phyloP scores from a whole-genome alignment of 192 early-diverging fungal species.

The Backusella tuberculispora region DNA sequence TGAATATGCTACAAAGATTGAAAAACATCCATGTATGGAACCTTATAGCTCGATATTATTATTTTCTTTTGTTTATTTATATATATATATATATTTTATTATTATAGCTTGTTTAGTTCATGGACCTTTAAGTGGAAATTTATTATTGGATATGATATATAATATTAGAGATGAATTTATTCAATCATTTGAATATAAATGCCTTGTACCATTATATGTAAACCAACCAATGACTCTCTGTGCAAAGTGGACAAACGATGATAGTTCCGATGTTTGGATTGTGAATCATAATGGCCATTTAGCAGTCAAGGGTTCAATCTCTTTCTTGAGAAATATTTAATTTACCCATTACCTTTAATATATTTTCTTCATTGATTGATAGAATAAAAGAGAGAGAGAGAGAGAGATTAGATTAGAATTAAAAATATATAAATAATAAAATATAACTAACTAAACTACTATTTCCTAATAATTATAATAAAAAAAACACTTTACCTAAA shows the following conservation, averaged over 20 bases:
- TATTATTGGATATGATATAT: conserved; percentile 2
- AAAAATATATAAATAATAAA: neutral
- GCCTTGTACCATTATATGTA: conserved; percentile 21
- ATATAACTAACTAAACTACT: neutral
- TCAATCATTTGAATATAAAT: conserved; percentile 15
- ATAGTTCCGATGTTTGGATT: conserved; percentile 19
- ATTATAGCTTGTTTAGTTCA: conserved; percentile 16
- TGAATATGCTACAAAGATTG: conserved; percentile 18
- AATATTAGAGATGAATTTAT: neutral
- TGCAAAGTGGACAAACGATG: neutral
- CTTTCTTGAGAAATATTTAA: neutral
- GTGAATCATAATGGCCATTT: conserved; percentile 16
- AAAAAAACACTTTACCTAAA: neutral
- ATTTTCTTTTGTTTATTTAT: neutral
- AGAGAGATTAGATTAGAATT: too few relatives aligned
- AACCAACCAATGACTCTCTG: conserved; percentile 1
- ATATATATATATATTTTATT: neutral
- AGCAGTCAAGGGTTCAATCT: conserved; percentile 14
- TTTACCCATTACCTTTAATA: conserved; percentile 6
- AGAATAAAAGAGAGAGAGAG: too few relatives aligned
- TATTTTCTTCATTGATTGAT: neutral
- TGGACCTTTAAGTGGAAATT: conserved; percentile 27
- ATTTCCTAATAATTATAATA: neutral
- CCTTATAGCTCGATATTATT: neutral
- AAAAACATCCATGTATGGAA: conserved; percentile 16